phyloP scores from a whole-genome alignment of 2,329 filamentous ascomycete species.

The Calonectria naviculata region DNA sequence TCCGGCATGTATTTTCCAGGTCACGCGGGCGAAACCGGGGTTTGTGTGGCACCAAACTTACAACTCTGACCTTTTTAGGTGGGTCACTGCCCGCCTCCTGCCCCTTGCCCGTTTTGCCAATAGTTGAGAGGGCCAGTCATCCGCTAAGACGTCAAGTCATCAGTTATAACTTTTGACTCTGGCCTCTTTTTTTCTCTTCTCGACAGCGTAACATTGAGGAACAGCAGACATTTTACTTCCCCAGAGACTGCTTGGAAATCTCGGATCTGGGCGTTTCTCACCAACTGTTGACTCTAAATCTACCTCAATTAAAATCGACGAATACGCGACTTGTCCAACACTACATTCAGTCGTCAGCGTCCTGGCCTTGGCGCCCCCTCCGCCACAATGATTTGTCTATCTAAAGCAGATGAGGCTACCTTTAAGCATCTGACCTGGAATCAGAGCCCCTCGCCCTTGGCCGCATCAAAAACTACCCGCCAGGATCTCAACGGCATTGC shows the following conservation, averaged over 20 bases:
- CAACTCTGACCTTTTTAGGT: conserved; percentile 30
- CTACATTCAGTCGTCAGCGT: not conserved
- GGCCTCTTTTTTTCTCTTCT: not conserved
- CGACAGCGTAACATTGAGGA: not conserved
- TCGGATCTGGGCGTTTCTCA: not conserved
- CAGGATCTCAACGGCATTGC: conserved; percentile 67
- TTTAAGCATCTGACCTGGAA: conserved; percentile 63
- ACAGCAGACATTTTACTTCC: not conserved
- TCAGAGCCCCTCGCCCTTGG: conserved; percentile 62
- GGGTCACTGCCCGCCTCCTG: conserved; percentile 28
- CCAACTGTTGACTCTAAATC: not conserved
- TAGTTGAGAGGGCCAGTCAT: not conserved
- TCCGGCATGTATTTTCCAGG: conserved; percentile 4
- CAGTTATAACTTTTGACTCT: not conserved
- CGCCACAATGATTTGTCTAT: conserved; percentile 63
- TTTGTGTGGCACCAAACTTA: conserved; percentile 25
- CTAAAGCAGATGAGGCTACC: conserved; percentile 62
- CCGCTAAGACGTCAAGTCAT: conserved; percentile 10
- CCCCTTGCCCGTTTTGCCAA: not conserved
- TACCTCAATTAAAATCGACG: not conserved
- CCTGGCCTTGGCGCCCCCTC: not conserved
- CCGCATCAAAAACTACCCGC: conserved; percentile 61
- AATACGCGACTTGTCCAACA: conserved; percentile 15
- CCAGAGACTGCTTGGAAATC: not conserved
- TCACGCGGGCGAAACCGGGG: conserved; percentile 41